These are phyloP conservation scores for Rhizophlyctis rosea DNA, from an alignment of 192 early-diverging fungal genomes.

Conservation along the genomic window DNA sequence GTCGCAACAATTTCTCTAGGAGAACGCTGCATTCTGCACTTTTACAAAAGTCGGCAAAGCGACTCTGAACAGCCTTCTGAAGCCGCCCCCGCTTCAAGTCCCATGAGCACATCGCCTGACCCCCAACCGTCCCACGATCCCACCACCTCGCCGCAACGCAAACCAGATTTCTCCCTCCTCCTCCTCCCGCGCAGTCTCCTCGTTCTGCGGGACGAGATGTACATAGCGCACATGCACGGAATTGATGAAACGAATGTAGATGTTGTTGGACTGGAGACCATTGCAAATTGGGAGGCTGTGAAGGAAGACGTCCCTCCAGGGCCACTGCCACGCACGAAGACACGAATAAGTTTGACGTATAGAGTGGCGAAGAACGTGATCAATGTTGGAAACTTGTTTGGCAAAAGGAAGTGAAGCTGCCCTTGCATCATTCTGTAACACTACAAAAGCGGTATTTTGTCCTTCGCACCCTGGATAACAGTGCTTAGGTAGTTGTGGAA, in stretches of 20 bases:
- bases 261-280: not conserved
- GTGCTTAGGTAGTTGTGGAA: too few relatives aligned
- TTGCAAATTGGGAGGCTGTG: not conserved
- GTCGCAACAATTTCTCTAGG: constrained; percentile 44
- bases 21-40: constrained; percentile 21
- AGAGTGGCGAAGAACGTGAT: constrained; percentile 26
- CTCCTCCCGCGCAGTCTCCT: constrained; percentile 35
- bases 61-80: not conserved
- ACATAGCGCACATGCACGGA: constrained; percentile 34
- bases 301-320: not conserved
- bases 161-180: constrained; percentile 19
- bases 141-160: too few relatives aligned
- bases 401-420: not conserved
- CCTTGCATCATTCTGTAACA: too few relatives aligned
- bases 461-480: too few relatives aligned
- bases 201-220: constrained; percentile 32
- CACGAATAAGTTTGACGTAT: constrained; percentile 39
- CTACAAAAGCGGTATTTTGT: too few relatives aligned
- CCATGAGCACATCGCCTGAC: too few relatives aligned
- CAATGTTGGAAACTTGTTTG: not conserved
- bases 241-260: constrained; percentile 28
- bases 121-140: too few relatives aligned
- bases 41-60: constrained; percentile 14
- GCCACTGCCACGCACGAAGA: constrained; percentile 1
- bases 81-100: too few relatives aligned